Evolutionary conservation across 148 eudicot genomes (phyloP), one percentile per base, ranked within the genome.

Genomic region (Rhododendron vialii): DNA sequence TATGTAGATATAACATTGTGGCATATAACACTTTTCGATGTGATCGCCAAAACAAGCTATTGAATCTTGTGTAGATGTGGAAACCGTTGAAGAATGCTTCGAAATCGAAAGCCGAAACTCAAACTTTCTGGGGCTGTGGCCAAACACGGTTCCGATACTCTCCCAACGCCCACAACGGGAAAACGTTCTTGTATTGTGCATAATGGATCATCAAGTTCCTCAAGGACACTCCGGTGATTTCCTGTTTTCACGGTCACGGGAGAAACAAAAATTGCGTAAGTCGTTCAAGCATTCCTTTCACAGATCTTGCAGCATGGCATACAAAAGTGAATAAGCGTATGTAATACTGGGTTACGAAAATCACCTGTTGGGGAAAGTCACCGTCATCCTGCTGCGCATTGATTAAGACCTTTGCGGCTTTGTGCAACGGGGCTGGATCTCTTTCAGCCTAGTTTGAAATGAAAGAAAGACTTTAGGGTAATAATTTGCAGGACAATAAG

Each of bases 321-420:
- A 22, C 24, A 57, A 57, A 17, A 55, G 59, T 55, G 5, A 3
- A 17, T 17, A 48, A 63, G 14, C 86, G 1, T 10, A 10, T 13
- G 12, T 50, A 50, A 11, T 50, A 3, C 53, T 50, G 13, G 15
- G 53, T 50, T 50, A 11, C 12, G 48, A 50, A 50, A 50, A 50
- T 50, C 53, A 90, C 93, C 92, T 92, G 90, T 83, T 92, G 93
- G 15, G 93, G 93, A 78, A 90, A 92, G 85, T 90, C 93, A n/a
- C 92, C 93, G 55, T 92, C 87, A 2, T 86, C 90, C 89, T 87
- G 79, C 47, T 92, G 93, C 28, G 91, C 92, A 83, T 90, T 90
- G 22, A 92, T 89, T 84, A 92, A 13, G 82, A 92, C 18, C 69
- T 89, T 92, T 76, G 93, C 93, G 79, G 91, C 93, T 89, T 78